Conservation (phyloP, 2,329 filamentous ascomycete species). For the Xylaria sp. region DNA sequence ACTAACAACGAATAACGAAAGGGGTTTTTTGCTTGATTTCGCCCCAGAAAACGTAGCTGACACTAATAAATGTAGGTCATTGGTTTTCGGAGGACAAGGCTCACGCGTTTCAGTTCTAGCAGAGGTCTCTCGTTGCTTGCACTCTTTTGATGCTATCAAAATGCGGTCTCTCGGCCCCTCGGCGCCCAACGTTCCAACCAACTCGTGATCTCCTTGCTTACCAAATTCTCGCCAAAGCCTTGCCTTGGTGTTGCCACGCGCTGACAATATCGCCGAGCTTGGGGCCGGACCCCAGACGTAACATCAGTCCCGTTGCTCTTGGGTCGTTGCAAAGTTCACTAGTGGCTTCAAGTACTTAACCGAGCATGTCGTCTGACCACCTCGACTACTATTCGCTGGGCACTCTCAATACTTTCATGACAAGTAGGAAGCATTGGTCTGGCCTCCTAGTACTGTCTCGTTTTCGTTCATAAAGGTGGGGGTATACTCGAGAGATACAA, state of each 20-base stretch:
- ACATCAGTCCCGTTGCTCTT: conserved; percentile 16
- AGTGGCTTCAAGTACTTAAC: conserved; percentile 19
- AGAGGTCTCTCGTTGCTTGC: not conserved
- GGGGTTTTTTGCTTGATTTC: not conserved
- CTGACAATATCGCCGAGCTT: conserved; percentile 34
- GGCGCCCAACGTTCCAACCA: conserved; percentile 30
- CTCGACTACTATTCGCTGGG: conserved; percentile 12
- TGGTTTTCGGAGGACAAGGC: not conserved
- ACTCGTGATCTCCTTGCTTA: conserved; percentile 24
- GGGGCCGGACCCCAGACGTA: conserved; percentile 18
- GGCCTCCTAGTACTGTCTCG: conserved; percentile 13
- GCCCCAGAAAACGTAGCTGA: not conserved
- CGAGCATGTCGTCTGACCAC: conserved; percentile 31
- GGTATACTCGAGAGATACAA: conserved; percentile 10
- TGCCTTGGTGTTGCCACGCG: conserved; percentile 19
- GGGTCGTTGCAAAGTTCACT: not conserved
- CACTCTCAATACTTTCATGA: conserved; percentile 1
- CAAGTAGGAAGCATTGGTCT: conserved; percentile 15
- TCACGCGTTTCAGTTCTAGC: not conserved
- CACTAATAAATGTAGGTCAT: conserved; percentile 6
- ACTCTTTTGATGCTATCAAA: not conserved
- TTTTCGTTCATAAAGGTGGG: conserved; percentile 18
- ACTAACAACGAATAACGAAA: conserved; percentile 2
- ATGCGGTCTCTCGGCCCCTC: conserved; percentile 5
- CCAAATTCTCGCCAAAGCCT: conserved; percentile 35